These are phyloP conservation scores for Chlorella sp. DNA, from an alignment of 139 green algal genomes.

Conservation along the genomic window DNA sequence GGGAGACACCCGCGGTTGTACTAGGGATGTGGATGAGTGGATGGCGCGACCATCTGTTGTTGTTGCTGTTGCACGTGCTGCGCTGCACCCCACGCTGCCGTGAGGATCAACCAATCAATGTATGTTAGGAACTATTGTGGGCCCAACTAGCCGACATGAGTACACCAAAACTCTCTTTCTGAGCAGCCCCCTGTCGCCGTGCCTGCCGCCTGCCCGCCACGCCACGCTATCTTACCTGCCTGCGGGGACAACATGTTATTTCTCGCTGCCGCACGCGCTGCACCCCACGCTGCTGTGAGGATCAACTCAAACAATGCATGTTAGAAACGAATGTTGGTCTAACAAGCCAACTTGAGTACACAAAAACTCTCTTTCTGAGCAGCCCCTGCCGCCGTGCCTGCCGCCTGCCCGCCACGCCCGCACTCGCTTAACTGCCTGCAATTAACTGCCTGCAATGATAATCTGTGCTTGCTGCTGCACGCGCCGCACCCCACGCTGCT, in stretches of 20 bases:
- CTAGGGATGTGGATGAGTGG: too few relatives aligned
- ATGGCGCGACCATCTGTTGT: too few relatives aligned
- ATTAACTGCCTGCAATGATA: not conserved
- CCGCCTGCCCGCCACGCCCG: not conserved
- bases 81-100: not conserved
- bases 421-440: too few relatives aligned
- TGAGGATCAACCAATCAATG: slow-evolving; percentile 37
- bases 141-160: slow-evolving; percentile 37
- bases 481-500: not conserved
- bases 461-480: too few relatives aligned
- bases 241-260: not conserved
- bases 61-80: too few relatives aligned
- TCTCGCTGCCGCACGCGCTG: too few relatives aligned
- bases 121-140: slow-evolving; percentile 52
- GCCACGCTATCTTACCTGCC: not conserved
- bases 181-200: slow-evolving; percentile 24
- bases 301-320: slow-evolving; percentile 34
- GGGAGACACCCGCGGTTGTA: too few relatives aligned
- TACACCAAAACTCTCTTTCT: slow-evolving; percentile 40
- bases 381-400: not conserved
- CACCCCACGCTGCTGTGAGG: too few relatives aligned
- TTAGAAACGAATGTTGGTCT: slow-evolving; percentile 48
- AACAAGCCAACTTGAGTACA: slow-evolving; percentile 37
- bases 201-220: too few relatives aligned
- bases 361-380: slow-evolving; percentile 44